These are phyloP conservation scores for Lyophyllum semitale DNA, from an alignment of 768 basidiomycete species.

Conservation along the genomic window DNA sequence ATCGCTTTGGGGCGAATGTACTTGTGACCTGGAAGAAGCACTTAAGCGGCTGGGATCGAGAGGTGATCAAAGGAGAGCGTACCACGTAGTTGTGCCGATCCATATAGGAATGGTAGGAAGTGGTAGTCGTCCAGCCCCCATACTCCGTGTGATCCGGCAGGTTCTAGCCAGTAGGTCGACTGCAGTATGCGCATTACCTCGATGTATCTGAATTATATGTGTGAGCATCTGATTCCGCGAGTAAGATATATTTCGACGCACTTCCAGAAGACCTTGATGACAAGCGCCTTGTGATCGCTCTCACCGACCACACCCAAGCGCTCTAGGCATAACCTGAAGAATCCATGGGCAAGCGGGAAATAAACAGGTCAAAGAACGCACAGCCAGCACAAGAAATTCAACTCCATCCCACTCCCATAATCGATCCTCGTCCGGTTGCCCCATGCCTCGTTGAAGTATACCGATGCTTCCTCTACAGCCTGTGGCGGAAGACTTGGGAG, in stretches of 20 bases:
- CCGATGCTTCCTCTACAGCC: constrained; percentile 67
- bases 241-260: constrained; percentile 26
- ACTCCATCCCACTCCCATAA: constrained; percentile 99
- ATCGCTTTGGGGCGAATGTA: constrained; percentile 91
- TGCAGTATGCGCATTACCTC: constrained; percentile 84
- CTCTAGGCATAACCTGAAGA: constrained; percentile 74
- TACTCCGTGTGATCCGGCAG: constrained; percentile 98
- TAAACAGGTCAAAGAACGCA: constrained; percentile 38
- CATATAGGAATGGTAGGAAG: constrained; percentile 90
- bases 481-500: constrained; percentile 60
- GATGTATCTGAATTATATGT: constrained; percentile 70
- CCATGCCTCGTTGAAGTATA: constrained; percentile 88
- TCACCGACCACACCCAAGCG: constrained; percentile 63
- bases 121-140: constrained; percentile 98
- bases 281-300: constrained; percentile 73
- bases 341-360: background rate
- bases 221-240: background rate
- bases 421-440: constrained; percentile 91
- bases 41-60: background rate
- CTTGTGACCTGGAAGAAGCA: constrained; percentile 64
- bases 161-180: constrained; percentile 95
- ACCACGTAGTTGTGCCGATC: constrained; percentile 78
- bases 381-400: constrained; percentile 98
- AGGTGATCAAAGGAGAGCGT: background rate
- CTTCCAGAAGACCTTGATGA: constrained; percentile 90